Percentiles rank a stretch among this genome's conserved stretches.
phyloP scores from a whole-genome alignment of 2,329 filamentous ascomycete genomes.

The Fusarium armeniacum region DNA sequence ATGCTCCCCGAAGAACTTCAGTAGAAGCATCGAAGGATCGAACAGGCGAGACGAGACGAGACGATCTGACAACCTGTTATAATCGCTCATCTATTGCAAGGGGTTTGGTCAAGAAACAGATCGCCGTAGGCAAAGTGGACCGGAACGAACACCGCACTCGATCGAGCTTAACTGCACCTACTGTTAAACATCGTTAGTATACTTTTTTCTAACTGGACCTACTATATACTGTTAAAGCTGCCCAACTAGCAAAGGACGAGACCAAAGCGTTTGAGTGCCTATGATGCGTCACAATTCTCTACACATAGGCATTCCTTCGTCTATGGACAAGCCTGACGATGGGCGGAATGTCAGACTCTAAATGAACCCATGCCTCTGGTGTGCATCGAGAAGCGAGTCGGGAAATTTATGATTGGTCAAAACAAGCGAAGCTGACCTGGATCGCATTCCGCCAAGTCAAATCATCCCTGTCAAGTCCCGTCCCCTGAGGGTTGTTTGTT shows the following conservation, averaged over 20 bases:
- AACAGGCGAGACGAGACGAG: neutral
- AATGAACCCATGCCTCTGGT: constrained; percentile 37
- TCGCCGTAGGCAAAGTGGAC: constrained; percentile 28
- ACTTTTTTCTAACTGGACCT: neutral
- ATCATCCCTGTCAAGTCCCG: constrained; percentile 21
- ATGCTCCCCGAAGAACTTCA: constrained; percentile 23
- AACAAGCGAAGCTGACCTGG: constrained; percentile 49
- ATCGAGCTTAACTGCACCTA: neutral
- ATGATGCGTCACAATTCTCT: neutral
- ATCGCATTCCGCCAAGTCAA: constrained; percentile 45
- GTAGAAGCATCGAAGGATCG: constrained; percentile 23
- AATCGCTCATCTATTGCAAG: neutral
- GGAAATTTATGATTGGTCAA: constrained; percentile 50
- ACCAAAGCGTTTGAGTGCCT: neutral
- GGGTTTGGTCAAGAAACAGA: constrained; percentile 5
- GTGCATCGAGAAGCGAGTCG: constrained; percentile 52
- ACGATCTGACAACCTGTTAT: neutral
- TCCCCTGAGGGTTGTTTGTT: neutral
- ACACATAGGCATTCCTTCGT: neutral
- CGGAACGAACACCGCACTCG: constrained; percentile 21
- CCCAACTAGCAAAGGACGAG: neutral
- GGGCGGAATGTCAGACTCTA: constrained; percentile 38
- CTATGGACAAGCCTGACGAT: neutral
- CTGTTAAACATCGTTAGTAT: neutral
- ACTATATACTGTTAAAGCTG: neutral